phyloP scores from a whole-genome alignment of 805 yeast species.

The Candida berthetii region DNA sequence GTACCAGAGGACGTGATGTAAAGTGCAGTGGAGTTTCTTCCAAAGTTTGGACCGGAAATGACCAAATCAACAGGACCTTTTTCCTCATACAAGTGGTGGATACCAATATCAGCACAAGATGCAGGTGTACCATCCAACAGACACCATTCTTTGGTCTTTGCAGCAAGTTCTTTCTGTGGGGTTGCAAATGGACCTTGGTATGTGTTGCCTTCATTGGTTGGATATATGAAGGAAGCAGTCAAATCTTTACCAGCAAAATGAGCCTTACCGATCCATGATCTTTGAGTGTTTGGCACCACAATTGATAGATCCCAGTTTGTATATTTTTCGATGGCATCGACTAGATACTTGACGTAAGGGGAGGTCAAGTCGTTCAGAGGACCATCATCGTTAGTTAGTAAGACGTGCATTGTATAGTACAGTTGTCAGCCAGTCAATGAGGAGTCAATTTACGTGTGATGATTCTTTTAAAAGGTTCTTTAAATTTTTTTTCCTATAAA shows the following conservation, averaged over 20 bases:
- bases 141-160: conserved; percentile 70
- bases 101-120: conserved; percentile 86
- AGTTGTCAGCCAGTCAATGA: too few relatives aligned
- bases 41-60: conserved; percentile 92
- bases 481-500: too few relatives aligned
- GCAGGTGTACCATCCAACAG: conserved; percentile 94
- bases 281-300: conserved; percentile 73
- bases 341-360: conserved; percentile 80
- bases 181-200: conserved; percentile 63
- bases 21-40: conserved; percentile 85
- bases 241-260: conserved; percentile 78
- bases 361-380: conserved; percentile 77
- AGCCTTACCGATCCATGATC: conserved; percentile 98
- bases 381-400: conserved; percentile 90
- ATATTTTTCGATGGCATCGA: conserved; percentile 51
- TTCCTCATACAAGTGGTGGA: conserved; percentile 56
- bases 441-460: too few relatives aligned
- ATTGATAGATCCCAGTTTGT: conserved; percentile 86
- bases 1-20: conserved; percentile 92
- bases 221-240: conserved; percentile 58
- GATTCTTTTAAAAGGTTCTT: too few relatives aligned
- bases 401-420: conserved; percentile 1
- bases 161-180: conserved; percentile 35
- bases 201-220: conserved; percentile 43
- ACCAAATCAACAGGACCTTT: conserved; percentile 74